Conservation (phyloP, 768 basidiomycete species). For the Podaxis sp. region DNA sequence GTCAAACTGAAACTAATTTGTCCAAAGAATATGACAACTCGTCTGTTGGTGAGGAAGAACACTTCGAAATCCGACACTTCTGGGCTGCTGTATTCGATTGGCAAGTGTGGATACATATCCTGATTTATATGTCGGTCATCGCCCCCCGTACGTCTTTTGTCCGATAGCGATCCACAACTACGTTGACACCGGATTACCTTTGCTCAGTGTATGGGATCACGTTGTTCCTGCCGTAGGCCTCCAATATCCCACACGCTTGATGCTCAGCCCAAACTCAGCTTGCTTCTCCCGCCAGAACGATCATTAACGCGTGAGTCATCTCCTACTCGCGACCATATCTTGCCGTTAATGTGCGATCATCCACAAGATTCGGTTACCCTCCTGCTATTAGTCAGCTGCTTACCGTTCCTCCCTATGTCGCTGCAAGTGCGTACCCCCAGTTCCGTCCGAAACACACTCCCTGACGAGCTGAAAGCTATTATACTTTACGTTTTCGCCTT, state of each 20-base stretch:
- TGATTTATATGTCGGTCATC: slow-evolving; percentile 55
- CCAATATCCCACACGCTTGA: not conserved
- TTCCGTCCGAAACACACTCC: not conserved
- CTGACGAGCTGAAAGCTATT: slow-evolving; percentile 37
- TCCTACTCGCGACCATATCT: not conserved
- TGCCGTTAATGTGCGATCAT: not conserved
- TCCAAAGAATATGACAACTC: slow-evolving; percentile 50
- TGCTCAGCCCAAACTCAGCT: not conserved
- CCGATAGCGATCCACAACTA: not conserved
- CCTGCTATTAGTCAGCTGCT: slow-evolving; percentile 57
- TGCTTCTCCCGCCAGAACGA: slow-evolving; percentile 36
- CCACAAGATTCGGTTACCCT: slow-evolving; percentile 51
- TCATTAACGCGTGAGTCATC: slow-evolving; percentile 44
- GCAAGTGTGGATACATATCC: slow-evolving; percentile 53
- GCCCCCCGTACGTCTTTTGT: slow-evolving; percentile 45
- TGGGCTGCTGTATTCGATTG: slow-evolving; percentile 54
- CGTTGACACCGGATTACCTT: not conserved
- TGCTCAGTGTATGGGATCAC: slow-evolving; percentile 63
- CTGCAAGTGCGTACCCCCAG: slow-evolving; percentile 44
- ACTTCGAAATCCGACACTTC: slow-evolving; percentile 50
- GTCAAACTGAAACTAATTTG: not conserved
- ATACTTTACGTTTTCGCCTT: slow-evolving; percentile 46
- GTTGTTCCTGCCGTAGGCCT: slow-evolving; percentile 59
- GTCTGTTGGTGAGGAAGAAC: slow-evolving; percentile 57
- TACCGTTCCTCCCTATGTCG: slow-evolving; percentile 63